Evolutionary conservation across 2,329 filamentous ascomycete genomes (phyloP), one percentile per base, ranked within the genome.

Genomic region (Colletotrichum cereale): DNA sequence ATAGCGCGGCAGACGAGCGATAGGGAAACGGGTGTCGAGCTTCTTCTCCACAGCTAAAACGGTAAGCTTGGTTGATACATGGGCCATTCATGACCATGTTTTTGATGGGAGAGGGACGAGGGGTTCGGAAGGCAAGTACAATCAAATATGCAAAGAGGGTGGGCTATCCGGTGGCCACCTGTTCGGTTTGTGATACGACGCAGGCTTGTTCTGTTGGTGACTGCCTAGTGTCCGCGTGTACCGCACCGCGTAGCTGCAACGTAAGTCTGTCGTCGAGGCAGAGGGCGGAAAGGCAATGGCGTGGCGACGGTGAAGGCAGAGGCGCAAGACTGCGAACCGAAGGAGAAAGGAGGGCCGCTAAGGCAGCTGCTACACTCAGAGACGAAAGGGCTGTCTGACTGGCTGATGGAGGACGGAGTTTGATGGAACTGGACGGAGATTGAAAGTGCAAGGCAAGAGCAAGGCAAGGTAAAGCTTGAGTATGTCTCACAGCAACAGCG

Each of bases 211-310:
- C 18, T 52, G 60, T 24, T 52, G 42, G 61, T 31, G 44, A 38
- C 66, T 36, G 55, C 66, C 65, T 62, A 63, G 64, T 58, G 69
- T 73, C 72, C 72, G 69, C 72, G 69, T 55, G 64, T 73, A 67
- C 69, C 69, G 69, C 68, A 72, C 60, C 64, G 64, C 64, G 64
- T 67, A 42, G 52, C 58, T 62, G 60, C 38, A 52, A 62, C 60
- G 63, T 53, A 62, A 63, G 57, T 67, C 47, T 47, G 36, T 57
- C 55, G 55, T 57, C 36, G 36, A 40, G 34, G 55, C n/a, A 24
- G n/a, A 36, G 55, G 61, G 58, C 26, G 38, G 48, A 47, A n/a
- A n/a, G n/a, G n/a, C n/a, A n/a, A n/a, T n/a, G n/a, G n/a, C n/a
- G n/a, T n/a, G 29, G 36, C 26, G 53, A 29, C 10, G 38, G 50